Conservation (phyloP, 805 yeast genomes). For the Ogataea trehaloabstinens region DNA sequence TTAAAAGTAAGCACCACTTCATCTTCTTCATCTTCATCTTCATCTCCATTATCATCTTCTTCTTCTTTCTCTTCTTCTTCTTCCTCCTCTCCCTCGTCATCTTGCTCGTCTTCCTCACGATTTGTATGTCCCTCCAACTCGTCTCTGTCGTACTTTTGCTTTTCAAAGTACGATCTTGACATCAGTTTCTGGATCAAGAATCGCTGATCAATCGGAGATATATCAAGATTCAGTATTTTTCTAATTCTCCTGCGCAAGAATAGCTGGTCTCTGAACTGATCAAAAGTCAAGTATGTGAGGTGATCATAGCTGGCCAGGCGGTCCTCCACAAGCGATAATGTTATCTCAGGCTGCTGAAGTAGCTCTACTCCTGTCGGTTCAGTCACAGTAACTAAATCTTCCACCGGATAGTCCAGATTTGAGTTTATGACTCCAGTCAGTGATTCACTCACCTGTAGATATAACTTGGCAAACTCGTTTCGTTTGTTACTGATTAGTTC, state of each 20-base stretch:
- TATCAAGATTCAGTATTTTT: conserved; percentile 38
- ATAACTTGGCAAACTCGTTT: conserved; percentile 22
- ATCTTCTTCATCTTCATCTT: conserved; percentile 25
- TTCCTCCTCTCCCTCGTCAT: conserved; percentile 19
- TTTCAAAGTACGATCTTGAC: conserved; percentile 65
- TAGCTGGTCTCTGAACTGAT: conserved; percentile 33
- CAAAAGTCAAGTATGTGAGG: conserved; percentile 30
- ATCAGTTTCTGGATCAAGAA: conserved; percentile 58
- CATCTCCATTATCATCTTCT: conserved; percentile 9
- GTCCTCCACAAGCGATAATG: conserved; percentile 10
- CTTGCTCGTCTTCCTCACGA: conserved; percentile 37
- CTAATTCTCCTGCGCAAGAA: conserved; percentile 49
- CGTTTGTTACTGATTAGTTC: conserved; percentile 12
- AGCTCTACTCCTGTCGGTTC: conserved; percentile 21
- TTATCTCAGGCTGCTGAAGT: conserved; percentile 11
- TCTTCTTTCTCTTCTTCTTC: conserved; percentile 16
- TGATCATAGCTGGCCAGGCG: conserved; percentile 22
- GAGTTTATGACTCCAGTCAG: conserved; percentile 43
- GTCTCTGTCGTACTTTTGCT: conserved; percentile 28
- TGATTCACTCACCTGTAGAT: conserved; percentile 28
- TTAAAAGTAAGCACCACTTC: conserved; percentile 43
- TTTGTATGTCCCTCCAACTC: conserved; percentile 10
- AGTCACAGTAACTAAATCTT: conserved; percentile 33
- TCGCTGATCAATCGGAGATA: conserved; percentile 44
- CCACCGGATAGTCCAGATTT: conserved; percentile 49